phyloP scores from a whole-genome alignment of 2,329 filamentous ascomycete species.

The Aspergillus uvarum region DNA sequence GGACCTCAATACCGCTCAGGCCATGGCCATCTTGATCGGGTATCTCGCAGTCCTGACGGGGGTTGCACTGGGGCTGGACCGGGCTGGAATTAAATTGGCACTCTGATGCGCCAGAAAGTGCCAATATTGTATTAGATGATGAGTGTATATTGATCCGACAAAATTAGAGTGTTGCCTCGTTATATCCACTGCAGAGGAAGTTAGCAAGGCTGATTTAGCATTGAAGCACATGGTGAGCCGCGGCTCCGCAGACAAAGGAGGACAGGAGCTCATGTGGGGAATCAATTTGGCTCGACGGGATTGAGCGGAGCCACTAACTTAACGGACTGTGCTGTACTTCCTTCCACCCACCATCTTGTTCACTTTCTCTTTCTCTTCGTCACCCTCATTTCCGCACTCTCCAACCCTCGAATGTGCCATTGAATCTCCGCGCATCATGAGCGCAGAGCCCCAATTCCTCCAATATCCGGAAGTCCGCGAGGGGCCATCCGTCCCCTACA shows the following conservation, averaged over 20 bases:
- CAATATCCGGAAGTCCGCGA: constrained; percentile 41
- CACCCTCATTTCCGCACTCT: not conserved
- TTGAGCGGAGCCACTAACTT: not conserved
- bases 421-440: constrained; percentile 20
- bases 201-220: too few species aligned
- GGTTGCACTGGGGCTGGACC: constrained; percentile 55
- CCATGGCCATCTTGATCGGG: constrained; percentile 71
- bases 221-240: constrained; percentile 2
- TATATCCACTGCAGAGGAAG: too few species aligned
- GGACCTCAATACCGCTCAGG: constrained; percentile 61
- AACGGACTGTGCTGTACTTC: too few species aligned
- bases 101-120: constrained; percentile 5
- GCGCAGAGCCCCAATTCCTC: constrained; percentile 25
- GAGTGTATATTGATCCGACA: too few species aligned
- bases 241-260: not conserved
- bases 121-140: too few species aligned
- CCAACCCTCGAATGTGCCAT: not conserved
- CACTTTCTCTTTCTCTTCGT: constrained; percentile 3
- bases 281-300: not conserved
- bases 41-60: constrained; percentile 70
- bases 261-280: not conserved
- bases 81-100: constrained; percentile 35
- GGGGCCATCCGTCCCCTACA: constrained; percentile 46
- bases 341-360: too few species aligned
- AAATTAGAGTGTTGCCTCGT: too few species aligned